These are phyloP conservation scores for Escallonia rubra DNA, from an alignment of 129 eudicot genomes.

Conservation along the genomic window DNA sequence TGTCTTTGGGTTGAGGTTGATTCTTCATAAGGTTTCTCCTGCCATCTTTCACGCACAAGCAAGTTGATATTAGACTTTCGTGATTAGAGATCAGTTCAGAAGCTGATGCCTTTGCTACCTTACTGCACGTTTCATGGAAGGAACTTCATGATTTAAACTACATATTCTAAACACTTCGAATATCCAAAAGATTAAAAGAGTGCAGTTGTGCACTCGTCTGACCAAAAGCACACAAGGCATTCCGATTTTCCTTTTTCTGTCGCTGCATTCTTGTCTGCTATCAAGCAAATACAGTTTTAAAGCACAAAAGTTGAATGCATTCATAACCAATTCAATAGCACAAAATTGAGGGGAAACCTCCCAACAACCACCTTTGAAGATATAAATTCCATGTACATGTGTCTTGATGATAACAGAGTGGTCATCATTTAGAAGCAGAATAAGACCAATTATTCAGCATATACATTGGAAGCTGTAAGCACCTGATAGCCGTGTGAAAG, in stretches of 20 bases:
- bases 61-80: too few species aligned
- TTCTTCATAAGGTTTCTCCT: too few species aligned
- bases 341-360: background rate
- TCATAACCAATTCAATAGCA: background rate
- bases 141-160: background rate
- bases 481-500: slow-evolving; percentile 99
- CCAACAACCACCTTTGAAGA: background rate
- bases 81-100: background rate
- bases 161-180: background rate
- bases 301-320: background rate
- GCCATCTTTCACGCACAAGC: too few species aligned
- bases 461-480: background rate
- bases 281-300: background rate
- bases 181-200: too few species aligned
- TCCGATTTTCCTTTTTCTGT: too few species aligned
- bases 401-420: background rate
- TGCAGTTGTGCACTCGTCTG: background rate
- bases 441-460: background rate
- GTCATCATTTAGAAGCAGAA: background rate
- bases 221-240: background rate
- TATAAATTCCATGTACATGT: too few species aligned
- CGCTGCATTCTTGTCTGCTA: background rate
- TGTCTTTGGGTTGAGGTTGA: too few species aligned
- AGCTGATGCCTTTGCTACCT: background rate
- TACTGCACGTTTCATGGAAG: background rate